Evolutionary conservation across 768 basidiomycete genomes (phyloP).

Genomic region (Hydnum rufescens): DNA sequence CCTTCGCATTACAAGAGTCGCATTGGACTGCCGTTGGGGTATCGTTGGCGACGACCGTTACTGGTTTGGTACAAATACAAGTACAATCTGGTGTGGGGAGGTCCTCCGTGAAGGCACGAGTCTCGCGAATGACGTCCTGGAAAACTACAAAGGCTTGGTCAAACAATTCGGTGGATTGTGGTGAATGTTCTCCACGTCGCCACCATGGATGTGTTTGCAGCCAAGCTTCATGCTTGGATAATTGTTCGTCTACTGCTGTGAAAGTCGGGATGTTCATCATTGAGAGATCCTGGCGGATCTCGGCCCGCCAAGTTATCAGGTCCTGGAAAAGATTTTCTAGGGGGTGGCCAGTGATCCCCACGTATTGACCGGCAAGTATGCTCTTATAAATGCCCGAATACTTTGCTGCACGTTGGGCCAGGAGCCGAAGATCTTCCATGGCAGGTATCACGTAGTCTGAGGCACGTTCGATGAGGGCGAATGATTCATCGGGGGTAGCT

Average conservation of each 20-base stretch:
- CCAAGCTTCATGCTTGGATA: constrained; percentile 50
- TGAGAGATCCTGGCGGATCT: constrained; percentile 46
- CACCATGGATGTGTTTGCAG: constrained; percentile 53
- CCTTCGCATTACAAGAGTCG: constrained; percentile 58
- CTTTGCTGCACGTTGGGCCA: constrained; percentile 1
- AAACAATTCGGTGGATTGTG: background rate
- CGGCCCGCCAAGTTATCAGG: constrained; percentile 53
- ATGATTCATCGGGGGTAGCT: constrained; percentile 48
- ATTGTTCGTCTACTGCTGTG: constrained; percentile 49
- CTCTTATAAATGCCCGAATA: constrained; percentile 4
- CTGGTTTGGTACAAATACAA: constrained; percentile 60
- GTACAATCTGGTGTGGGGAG: constrained; percentile 69
- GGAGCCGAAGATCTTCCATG: constrained; percentile 30
- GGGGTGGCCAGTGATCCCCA: background rate
- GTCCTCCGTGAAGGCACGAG: constrained; percentile 52
- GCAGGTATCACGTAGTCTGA: constrained; percentile 57
- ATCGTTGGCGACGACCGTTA: constrained; percentile 15
- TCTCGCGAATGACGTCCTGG: constrained; percentile 56
- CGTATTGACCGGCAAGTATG: constrained; percentile 2
- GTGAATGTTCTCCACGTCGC: constrained; percentile 29
- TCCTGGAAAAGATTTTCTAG: constrained; percentile 49
- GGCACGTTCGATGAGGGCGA: constrained; percentile 44
- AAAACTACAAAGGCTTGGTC: constrained; percentile 22
- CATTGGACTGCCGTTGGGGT: constrained; percentile 72
- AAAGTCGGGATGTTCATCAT: constrained; percentile 59